Conservation (phyloP, 371 early-diverging fungal genomes). For the Zopfochytrium polystomum region DNA sequence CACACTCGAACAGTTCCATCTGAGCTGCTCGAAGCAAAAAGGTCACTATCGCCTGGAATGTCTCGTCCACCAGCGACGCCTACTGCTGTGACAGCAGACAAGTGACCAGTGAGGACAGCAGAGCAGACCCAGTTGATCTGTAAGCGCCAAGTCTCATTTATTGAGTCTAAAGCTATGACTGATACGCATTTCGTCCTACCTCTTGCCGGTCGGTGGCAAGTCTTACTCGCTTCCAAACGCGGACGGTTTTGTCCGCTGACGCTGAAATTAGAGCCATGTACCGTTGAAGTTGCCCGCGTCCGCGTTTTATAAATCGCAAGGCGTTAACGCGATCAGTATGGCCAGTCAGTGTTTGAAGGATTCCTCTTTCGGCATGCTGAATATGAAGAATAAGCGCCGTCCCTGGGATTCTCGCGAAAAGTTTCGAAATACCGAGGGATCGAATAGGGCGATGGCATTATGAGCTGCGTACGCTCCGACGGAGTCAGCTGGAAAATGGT, state of each 20-base stretch:
- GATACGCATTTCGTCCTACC: conserved; percentile 12
- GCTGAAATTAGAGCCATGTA: conserved; percentile 74
- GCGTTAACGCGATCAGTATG: conserved; percentile 81
- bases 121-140: conserved; percentile 58
- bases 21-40: conserved; percentile 73
- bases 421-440: conserved; percentile 58
- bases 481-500: conserved; percentile 60
- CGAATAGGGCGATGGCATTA: conserved; percentile 67
- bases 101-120: conserved; percentile 68
- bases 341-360: conserved; percentile 68
- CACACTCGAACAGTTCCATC: conserved; percentile 79
- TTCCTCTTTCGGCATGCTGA: conserved; percentile 42
- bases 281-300: conserved; percentile 47
- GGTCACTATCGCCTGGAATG: conserved; percentile 36
- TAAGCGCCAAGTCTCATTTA: conserved; percentile 12
- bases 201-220: conserved; percentile 16
- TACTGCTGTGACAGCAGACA: conserved; percentile 64
- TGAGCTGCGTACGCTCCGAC: conserved; percentile 72
- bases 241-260: conserved; percentile 75
- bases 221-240: conserved; percentile 64
- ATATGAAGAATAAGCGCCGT: conserved; percentile 43
- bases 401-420: neutral
- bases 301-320: conserved; percentile 66
- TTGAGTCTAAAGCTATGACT: neutral
- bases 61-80: conserved; percentile 57